Percentiles rank a stretch among this genome's conserved stretches.
These are phyloP conservation scores for Alternaria burnsii DNA, from an alignment of 2,329 filamentous ascomycete genomes.

Conservation along the genomic window DNA sequence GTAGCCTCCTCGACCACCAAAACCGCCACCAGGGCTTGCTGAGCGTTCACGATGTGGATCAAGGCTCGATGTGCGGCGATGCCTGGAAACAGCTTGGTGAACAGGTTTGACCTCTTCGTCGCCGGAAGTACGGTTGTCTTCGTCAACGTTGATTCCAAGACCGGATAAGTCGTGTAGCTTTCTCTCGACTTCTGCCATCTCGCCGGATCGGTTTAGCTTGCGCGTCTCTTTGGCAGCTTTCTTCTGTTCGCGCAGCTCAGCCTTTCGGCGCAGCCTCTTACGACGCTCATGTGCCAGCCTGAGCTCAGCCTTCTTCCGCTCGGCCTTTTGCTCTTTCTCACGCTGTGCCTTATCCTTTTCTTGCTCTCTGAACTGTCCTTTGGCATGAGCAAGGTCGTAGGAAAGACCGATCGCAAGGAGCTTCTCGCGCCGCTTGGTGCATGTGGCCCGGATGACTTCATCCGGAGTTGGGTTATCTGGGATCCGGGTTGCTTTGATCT, in stretches of 20 bases:
- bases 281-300: constrained; percentile 51
- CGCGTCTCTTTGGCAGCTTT: constrained; percentile 45
- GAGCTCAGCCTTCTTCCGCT: constrained; percentile 46
- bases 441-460: constrained; percentile 72
- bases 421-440: constrained; percentile 73
- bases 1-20: constrained; percentile 43
- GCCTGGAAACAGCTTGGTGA: constrained; percentile 38
- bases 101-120: constrained; percentile 43
- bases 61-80: constrained; percentile 43
- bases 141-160: constrained; percentile 48
- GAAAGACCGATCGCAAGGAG: constrained; percentile 73
- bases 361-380: constrained; percentile 64
- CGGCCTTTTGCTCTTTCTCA: constrained; percentile 49
- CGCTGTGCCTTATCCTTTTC: constrained; percentile 56
- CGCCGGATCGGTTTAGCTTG: constrained; percentile 30
- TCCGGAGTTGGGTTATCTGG: constrained; percentile 65
- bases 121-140: constrained; percentile 37
- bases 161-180: constrained; percentile 42
- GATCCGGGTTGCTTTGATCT: constrained; percentile 72
- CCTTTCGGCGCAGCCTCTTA: constrained; percentile 48
- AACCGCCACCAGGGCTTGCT: constrained; percentile 42
- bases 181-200: constrained; percentile 39
- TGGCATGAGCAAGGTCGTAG: constrained; percentile 75
- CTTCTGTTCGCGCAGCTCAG: constrained; percentile 50
- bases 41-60: constrained; percentile 41